Percentiles rank a stretch among this genome's conserved stretches.
Evolutionary conservation across 768 basidiomycete species (phyloP).

Genomic region (Ramaria rubella): DNA sequence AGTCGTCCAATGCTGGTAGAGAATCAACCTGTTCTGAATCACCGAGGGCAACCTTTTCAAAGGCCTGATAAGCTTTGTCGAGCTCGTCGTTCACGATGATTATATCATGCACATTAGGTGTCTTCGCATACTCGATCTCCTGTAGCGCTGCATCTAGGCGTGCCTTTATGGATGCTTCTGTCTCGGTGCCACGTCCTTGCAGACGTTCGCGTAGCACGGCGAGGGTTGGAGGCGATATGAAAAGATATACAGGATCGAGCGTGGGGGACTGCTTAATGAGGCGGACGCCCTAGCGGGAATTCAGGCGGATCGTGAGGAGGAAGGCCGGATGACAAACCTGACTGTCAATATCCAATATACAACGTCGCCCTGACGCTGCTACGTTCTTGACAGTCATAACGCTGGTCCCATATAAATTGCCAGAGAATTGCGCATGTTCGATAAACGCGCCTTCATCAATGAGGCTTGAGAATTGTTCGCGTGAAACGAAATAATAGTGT

Average conservation of each 20-base stretch:
- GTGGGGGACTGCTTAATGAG: conserved; percentile 80
- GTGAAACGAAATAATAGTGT: conserved; percentile 80
- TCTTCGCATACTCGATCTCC: conserved; percentile 81
- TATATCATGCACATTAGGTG: conserved; percentile 66
- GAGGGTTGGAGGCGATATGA: conserved; percentile 85
- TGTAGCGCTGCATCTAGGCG: conserved; percentile 70
- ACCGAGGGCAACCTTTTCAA: conserved; percentile 72
- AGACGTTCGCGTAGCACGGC: conserved; percentile 64
- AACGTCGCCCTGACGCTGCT: conserved; percentile 61
- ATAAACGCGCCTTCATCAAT: conserved; percentile 74
- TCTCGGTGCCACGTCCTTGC: conserved; percentile 77
- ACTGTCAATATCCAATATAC: conserved; percentile 93
- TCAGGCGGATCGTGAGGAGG: not conserved
- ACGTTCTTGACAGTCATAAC: conserved; percentile 69
- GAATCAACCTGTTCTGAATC: conserved; percentile 51
- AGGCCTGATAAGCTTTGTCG: conserved; percentile 71
- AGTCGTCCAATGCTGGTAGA: conserved; percentile 47
- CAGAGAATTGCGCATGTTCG: conserved; percentile 90
- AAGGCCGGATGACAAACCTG: conserved; percentile 47
- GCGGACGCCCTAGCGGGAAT: conserved; percentile 65
- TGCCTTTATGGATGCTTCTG: conserved; percentile 60
- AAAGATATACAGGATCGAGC: conserved; percentile 82
- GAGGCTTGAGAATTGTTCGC: conserved; percentile 64
- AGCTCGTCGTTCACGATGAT: conserved; percentile 90
- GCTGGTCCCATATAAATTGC: conserved; percentile 91